Evolutionary conservation across 768 basidiomycete genomes (phyloP).

Genomic region (Termitomyces bulborhizus): DNA sequence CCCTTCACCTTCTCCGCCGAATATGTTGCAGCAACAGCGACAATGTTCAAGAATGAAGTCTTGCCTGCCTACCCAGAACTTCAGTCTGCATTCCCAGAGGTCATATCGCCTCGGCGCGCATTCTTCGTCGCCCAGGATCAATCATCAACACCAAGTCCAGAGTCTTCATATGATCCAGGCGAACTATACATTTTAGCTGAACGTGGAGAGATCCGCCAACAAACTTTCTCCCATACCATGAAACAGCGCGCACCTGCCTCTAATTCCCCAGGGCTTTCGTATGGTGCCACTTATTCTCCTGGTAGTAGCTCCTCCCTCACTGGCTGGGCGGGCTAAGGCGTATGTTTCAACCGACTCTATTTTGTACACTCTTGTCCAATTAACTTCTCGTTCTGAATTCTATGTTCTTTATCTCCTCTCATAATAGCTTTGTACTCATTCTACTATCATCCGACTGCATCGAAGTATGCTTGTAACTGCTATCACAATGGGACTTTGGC

Average conservation of each 20-base stretch:
- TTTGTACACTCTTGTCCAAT: not conserved
- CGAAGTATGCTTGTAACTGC: not conserved
- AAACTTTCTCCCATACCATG: slow-evolving; percentile 7
- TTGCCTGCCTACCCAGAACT: slow-evolving; percentile 28
- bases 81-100: slow-evolving; percentile 10
- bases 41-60: slow-evolving; percentile 27
- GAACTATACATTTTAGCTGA: slow-evolving; percentile 11
- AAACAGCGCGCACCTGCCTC: slow-evolving; percentile 3
- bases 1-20: slow-evolving; percentile 30
- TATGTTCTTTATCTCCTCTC: not conserved
- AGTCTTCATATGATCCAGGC: slow-evolving; percentile 12
- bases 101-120: slow-evolving; percentile 11
- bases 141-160: slow-evolving; percentile 13
- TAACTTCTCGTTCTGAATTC: not conserved
- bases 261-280: slow-evolving; percentile 11
- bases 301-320: slow-evolving; percentile 35
- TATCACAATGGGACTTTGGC: not conserved
- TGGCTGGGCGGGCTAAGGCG: slow-evolving; percentile 40
- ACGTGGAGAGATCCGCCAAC: slow-evolving; percentile 7
- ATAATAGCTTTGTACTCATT: not conserved
- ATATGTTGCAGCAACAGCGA: slow-evolving; percentile 28
- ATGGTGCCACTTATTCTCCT: slow-evolving; percentile 18
- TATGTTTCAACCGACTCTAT: slow-evolving; percentile 8
- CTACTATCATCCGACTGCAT: not conserved
- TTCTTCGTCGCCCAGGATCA: slow-evolving; percentile 13